Conservation (phyloP, 208 protist genomes). For the Lotmaria passim region DNA sequence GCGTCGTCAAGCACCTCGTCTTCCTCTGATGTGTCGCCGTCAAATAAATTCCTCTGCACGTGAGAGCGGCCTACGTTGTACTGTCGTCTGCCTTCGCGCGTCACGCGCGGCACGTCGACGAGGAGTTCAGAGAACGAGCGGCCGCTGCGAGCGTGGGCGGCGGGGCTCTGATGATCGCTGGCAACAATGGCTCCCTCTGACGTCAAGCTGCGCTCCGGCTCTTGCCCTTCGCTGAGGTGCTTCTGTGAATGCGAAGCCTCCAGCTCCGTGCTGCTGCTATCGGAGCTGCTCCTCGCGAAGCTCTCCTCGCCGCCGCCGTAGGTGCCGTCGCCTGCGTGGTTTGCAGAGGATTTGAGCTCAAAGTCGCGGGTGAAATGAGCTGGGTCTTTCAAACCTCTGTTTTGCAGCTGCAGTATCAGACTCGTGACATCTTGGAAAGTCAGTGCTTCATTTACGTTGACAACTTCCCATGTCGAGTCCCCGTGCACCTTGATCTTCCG, state of each 20-base stretch:
- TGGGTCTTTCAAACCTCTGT: slow-evolving; percentile 62
- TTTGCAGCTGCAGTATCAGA: slow-evolving; percentile 57
- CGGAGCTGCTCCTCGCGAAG: slow-evolving; percentile 9
- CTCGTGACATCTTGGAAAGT: slow-evolving; percentile 57
- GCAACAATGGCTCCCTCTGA: neutral
- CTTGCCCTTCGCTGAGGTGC: slow-evolving; percentile 22
- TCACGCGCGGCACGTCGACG: slow-evolving; percentile 42
- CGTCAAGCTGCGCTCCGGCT: slow-evolving; percentile 34
- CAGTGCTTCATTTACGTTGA: slow-evolving; percentile 67
- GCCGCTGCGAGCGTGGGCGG: slow-evolving; percentile 1
- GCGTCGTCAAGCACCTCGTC: slow-evolving; percentile 82
- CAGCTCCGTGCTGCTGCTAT: slow-evolving; percentile 26
- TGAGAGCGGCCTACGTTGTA: slow-evolving; percentile 80
- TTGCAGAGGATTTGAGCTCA: slow-evolving; percentile 25
- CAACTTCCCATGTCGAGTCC: slow-evolving; percentile 70
- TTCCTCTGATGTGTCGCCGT: slow-evolving; percentile 57
- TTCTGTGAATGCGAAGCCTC: slow-evolving; percentile 16
- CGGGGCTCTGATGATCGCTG: slow-evolving; percentile 1
- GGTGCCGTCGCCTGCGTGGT: slow-evolving; percentile 16
- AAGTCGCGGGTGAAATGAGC: slow-evolving; percentile 50
- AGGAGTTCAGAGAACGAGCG: slow-evolving; percentile 43
- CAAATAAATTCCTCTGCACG: slow-evolving; percentile 29
- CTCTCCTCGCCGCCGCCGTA: slow-evolving; percentile 20
- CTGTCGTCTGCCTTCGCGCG: slow-evolving; percentile 69
- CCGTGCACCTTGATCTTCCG: slow-evolving; percentile 52